These are phyloP conservation scores for Dianthus caryophyllus DNA, from an alignment of 148 eudicot genomes.

Conservation along the genomic window DNA sequence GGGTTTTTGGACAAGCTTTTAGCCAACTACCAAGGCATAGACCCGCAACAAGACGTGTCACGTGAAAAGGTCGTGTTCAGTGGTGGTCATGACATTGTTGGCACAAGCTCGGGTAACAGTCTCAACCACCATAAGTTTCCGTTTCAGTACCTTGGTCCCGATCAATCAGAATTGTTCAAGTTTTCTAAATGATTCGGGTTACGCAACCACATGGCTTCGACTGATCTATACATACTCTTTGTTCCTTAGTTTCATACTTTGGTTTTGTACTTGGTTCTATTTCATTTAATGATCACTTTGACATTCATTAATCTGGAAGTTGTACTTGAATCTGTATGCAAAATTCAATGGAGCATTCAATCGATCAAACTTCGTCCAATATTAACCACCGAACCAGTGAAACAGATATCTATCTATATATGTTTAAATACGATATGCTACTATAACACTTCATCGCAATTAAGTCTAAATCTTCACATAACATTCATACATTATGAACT, in stretches of 20 bases:
- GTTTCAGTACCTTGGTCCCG: conserved; percentile 46
- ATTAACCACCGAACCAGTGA: too few species aligned
- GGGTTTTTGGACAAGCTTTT: conserved; percentile 84
- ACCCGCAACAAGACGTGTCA: conserved; percentile 18
- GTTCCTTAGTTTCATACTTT: not conserved
- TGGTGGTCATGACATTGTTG: conserved; percentile 19
- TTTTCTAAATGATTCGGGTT: conserved; percentile 36
- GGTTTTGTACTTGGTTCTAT: not conserved
- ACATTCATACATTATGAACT: not conserved
- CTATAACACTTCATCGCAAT: too few species aligned
- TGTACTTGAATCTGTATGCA: too few species aligned
- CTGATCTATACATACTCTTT: conserved; percentile 1
- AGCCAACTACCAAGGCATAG: conserved; percentile 54
- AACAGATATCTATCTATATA: too few species aligned
- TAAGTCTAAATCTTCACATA: not conserved
- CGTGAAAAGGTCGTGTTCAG: conserved; percentile 21
- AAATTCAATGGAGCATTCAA: too few species aligned
- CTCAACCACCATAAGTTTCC: conserved; percentile 41
- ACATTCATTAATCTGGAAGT: not conserved
- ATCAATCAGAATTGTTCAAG: conserved; percentile 34
- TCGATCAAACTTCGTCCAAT: too few species aligned
- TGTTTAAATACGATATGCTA: too few species aligned
- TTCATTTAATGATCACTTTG: not conserved
- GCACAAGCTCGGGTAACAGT: conserved; percentile 18
- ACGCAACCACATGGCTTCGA: not conserved